Evolutionary conservation across 1,284 basidiomycete species (phyloP).

Genomic region (Veloboletus limbatus): DNA sequence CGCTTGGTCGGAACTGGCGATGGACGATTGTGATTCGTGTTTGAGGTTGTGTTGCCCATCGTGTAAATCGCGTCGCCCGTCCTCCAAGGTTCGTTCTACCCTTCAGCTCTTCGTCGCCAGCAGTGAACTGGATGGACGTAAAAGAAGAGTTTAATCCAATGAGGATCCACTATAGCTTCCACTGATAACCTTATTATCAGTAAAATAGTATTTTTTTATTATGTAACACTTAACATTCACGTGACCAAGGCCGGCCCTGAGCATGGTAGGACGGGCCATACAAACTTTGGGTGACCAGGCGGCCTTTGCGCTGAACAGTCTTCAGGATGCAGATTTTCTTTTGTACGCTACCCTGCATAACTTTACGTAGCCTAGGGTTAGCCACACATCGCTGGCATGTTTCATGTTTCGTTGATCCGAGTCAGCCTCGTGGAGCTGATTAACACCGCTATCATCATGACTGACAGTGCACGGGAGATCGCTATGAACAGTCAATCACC

Average conservation of each 20-base stretch:
- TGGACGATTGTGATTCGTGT: slow-evolving; percentile 30
- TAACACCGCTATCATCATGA: slow-evolving; percentile 17
- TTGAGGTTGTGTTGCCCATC: slow-evolving; percentile 36
- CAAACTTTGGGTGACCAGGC: too few relatives aligned
- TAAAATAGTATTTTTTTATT: slow-evolving; percentile 17
- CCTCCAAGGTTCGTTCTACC: slow-evolving; percentile 10
- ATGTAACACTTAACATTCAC: slow-evolving; percentile 8
- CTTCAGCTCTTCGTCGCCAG: slow-evolving; percentile 19
- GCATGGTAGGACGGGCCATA: too few relatives aligned
- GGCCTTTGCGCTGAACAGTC: too few relatives aligned
- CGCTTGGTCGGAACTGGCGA: slow-evolving; percentile 24
- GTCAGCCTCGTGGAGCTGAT: not conserved
- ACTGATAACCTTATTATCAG: slow-evolving; percentile 28
- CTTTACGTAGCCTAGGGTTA: slow-evolving; percentile 12
- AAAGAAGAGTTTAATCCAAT: slow-evolving; percentile 27
- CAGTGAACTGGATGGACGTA: slow-evolving; percentile 33
- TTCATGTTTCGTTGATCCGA: slow-evolving; percentile 5
- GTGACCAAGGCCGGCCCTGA: too few relatives aligned
- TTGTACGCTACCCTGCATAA: not conserved
- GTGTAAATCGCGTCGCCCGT: slow-evolving; percentile 23
- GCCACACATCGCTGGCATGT: slow-evolving; percentile 15
- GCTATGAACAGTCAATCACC: too few relatives aligned
- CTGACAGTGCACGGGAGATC: too few relatives aligned
- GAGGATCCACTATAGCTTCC: slow-evolving; percentile 20
- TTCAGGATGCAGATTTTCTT: too few relatives aligned